Conservation (phyloP, 257 asterid species). For the Ajuga chamaepitys region DNA sequence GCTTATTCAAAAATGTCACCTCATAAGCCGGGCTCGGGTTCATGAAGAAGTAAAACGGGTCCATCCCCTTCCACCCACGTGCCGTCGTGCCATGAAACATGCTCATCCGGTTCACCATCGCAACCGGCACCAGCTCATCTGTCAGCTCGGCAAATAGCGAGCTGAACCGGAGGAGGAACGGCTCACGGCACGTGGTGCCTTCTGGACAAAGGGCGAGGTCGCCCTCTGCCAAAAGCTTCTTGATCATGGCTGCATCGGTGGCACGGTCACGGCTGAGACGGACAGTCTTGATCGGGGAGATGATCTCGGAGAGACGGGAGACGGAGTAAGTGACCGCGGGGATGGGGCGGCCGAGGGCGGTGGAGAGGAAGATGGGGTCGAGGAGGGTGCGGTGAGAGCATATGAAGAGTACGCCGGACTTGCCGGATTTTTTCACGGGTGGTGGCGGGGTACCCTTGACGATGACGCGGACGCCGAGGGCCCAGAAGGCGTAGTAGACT, state of each 20-base stretch:
- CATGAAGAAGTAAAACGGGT: slow-evolving; percentile 83
- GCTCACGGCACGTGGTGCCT: slow-evolving; percentile 81
- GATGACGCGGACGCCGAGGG: slow-evolving; percentile 53
- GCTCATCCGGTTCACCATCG: slow-evolving; percentile 54
- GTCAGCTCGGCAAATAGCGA: slow-evolving; percentile 70
- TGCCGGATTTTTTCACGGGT: slow-evolving; percentile 27
- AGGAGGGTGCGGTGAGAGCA: slow-evolving; percentile 77
- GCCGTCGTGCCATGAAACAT: slow-evolving; percentile 89
- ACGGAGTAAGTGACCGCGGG: slow-evolving; percentile 68
- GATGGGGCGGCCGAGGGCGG: slow-evolving; percentile 64
- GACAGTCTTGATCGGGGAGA: slow-evolving; percentile 65
- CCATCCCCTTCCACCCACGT: slow-evolving; percentile 84
- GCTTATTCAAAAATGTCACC: slow-evolving; percentile 57
- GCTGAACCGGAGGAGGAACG: slow-evolving; percentile 62
- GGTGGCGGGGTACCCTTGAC: slow-evolving; percentile 72
- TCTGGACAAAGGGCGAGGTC: slow-evolving; percentile 74
- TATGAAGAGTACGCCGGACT: slow-evolving; percentile 51
- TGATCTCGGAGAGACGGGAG: slow-evolving; percentile 64
- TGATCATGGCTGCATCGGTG: slow-evolving; percentile 59
- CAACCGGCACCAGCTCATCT: slow-evolving; percentile 66
- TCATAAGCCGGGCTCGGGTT: slow-evolving; percentile 78
- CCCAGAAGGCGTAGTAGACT: slow-evolving; percentile 47
- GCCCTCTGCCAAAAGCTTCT: slow-evolving; percentile 38
- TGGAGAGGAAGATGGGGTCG: slow-evolving; percentile 72
- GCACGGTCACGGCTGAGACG: slow-evolving; percentile 55